Evolutionary conservation across 2,329 filamentous ascomycete species (phyloP), one percentile per base, ranked within the genome.

Genomic region (Phoma sp.): DNA sequence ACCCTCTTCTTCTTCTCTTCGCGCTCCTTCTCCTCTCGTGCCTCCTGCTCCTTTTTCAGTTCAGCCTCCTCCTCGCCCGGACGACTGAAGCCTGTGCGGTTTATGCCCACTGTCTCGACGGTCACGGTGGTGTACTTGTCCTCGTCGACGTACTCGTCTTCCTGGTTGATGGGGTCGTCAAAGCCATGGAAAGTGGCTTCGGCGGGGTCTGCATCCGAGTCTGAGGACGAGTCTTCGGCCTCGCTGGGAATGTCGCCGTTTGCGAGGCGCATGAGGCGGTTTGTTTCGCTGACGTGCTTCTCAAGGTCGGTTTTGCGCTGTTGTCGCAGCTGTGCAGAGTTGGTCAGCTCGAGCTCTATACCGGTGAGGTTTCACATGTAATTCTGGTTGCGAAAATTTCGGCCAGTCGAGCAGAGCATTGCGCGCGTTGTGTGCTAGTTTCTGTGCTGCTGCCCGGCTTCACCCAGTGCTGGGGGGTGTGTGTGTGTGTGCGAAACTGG

Each of bases 91-190:
- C 91, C 91, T 51, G 92, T 86, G 63, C 86, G 85, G 12, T 89
- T 88, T 15, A 96, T 84, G 60, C 88, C 89, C 64, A 99, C 92
- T 10, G 90, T 89, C 74, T 97, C 94, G 1, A 99, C 88, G 0
- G 91, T 97, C 24, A 99, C 95, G 0, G 92, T 96, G 0, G 95
- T 98, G 74, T 92, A 97, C 72, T 90, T 90, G 75, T 97, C 94
- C 74, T 98, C 95, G 74, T 99, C 95, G 62, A 97, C 85, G 77
- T 97, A 99, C 75, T 98, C 92, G 64, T 94, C 92, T 73, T 96
- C 90, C 64, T 91, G 87, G 71, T 96, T 88, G 21, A 86, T 82
- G 43, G 54, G 73, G 62, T 89, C 87, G 33, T 58, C 54, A 45
- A 65, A 64, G n/a, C 64, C 59, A n/a, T 43, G 53, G 47, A 64